A percentile compares a stretch with the other conserved stretches of the same genome.
These are phyloP conservation scores for Magnusiomyces magnusii DNA, from an alignment of 1,139 yeast genomes.

Conservation along the genomic window DNA sequence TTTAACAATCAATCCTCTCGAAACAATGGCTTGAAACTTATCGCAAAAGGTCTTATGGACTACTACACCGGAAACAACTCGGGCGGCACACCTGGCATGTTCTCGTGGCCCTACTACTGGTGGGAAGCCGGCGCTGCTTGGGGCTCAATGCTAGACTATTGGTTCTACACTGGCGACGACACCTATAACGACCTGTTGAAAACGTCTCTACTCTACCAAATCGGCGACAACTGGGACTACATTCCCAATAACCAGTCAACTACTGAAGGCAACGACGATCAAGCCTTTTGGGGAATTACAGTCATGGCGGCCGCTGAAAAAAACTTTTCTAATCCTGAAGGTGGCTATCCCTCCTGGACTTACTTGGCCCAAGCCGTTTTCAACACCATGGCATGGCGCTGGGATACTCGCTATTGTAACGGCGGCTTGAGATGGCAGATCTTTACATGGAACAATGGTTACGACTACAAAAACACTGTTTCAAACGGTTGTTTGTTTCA, in stretches of 20 bases:
- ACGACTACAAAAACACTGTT: slow-evolving; percentile 84
- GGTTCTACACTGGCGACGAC: slow-evolving; percentile 54
- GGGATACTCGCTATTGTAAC: slow-evolving; percentile 67
- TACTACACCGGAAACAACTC: slow-evolving; percentile 55
- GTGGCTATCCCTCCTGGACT: slow-evolving; percentile 54
- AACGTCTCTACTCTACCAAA: slow-evolving; percentile 55
- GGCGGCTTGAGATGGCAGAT: slow-evolving; percentile 98
- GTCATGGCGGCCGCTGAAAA: slow-evolving; percentile 79
- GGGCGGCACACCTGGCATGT: slow-evolving; percentile 63
- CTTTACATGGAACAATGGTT: slow-evolving; percentile 90
- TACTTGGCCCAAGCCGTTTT: slow-evolving; percentile 71
- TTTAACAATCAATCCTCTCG: slow-evolving; percentile 33
- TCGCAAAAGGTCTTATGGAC: slow-evolving; percentile 59
- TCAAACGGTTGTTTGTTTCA: slow-evolving; percentile 88
- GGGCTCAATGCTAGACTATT: slow-evolving; percentile 67
- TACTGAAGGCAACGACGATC: slow-evolving; percentile 89
- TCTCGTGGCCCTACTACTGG: slow-evolving; percentile 76
- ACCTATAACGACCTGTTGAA: slow-evolving; percentile 50
- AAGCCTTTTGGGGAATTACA: slow-evolving; percentile 84
- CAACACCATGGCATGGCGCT: slow-evolving; percentile 81
- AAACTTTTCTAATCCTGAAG: slow-evolving; percentile 61
- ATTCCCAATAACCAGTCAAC: slow-evolving; percentile 69
- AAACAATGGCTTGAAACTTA: slow-evolving; percentile 43
- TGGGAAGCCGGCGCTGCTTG: slow-evolving; percentile 93
- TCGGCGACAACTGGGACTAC: slow-evolving; percentile 59